Percentiles rank a stretch among this genome's conserved stretches.
Evolutionary conservation across 139 green algal genomes (phyloP).

Genomic region (Dunaliella primolecta): DNA sequence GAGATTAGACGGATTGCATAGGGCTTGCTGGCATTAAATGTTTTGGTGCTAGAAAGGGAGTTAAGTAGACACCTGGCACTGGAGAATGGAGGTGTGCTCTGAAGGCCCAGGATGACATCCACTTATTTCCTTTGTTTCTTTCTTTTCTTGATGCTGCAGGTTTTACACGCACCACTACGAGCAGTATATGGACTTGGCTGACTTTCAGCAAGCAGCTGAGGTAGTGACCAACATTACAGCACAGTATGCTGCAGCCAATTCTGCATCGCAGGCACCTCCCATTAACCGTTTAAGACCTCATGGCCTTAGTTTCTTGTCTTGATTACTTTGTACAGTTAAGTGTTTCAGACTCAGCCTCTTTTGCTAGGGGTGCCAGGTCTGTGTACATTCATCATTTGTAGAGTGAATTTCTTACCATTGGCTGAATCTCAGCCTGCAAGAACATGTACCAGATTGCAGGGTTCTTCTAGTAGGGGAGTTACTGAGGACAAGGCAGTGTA

Average conservation of each 20-base stretch:
- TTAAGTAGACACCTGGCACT: too few species aligned
- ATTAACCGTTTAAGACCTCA: background rate
- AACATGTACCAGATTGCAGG: background rate
- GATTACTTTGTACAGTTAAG: background rate
- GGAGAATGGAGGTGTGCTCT: too few species aligned
- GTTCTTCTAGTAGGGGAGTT: background rate
- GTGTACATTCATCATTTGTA: background rate
- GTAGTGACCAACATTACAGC: slow-evolving; percentile 27
- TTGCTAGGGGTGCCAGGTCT: background rate
- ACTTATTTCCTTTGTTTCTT: too few species aligned
- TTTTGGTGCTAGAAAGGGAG: too few species aligned
- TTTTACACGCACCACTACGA: slow-evolving; percentile 73
- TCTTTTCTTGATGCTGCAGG: too few species aligned
- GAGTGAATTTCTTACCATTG: background rate
- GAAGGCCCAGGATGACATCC: too few species aligned
- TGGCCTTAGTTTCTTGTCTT: background rate
- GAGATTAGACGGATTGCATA: too few species aligned
- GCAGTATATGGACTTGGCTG: slow-evolving; percentile 63
- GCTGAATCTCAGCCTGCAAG: background rate
- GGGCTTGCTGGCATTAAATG: too few species aligned
- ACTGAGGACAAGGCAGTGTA: background rate
- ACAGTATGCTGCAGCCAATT: slow-evolving; percentile 31
- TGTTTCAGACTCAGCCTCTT: background rate
- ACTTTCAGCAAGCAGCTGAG: slow-evolving; percentile 51
- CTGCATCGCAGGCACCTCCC: background rate